A percentile compares a stretch with the other conserved stretches of the same genome.
Conservation (phyloP, 345 rosid genomes). For the Sonneratia caseolaris region DNA sequence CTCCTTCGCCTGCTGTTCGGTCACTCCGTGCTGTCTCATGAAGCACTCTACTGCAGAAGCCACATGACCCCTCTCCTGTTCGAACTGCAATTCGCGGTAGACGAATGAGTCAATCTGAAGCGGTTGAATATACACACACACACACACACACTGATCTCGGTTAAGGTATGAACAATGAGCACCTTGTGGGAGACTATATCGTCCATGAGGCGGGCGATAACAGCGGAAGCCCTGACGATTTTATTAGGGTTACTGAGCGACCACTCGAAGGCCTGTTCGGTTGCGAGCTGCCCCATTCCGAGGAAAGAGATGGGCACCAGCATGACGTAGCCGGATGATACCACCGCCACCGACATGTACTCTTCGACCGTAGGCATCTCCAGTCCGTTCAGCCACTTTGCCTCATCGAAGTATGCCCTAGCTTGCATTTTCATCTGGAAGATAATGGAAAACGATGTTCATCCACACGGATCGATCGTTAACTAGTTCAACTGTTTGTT, state of each 20-base stretch:
- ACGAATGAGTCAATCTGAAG: too few species aligned
- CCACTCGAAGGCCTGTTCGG: slow-evolving; percentile 19
- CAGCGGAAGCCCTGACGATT: slow-evolving; percentile 10
- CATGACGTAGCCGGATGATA: slow-evolving; percentile 7
- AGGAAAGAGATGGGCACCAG: slow-evolving; percentile 14
- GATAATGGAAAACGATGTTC: neutral
- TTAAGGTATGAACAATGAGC: too few species aligned
- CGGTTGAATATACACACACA: too few species aligned
- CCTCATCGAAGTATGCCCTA: slow-evolving; percentile 17
- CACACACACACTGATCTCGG: too few species aligned
- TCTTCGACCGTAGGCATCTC: slow-evolving; percentile 20
- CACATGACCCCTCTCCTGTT: too few species aligned
- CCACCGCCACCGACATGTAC: slow-evolving; percentile 17
- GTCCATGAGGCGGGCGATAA: slow-evolving; percentile 22
- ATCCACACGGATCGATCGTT: too few species aligned
- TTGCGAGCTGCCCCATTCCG: slow-evolving; percentile 21
- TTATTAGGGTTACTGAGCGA: slow-evolving; percentile 3
- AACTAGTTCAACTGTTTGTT: too few species aligned
- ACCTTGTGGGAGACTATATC: slow-evolving; percentile 12
- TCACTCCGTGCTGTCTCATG: too few species aligned
- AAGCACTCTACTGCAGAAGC: too few species aligned
- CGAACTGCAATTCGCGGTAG: too few species aligned
- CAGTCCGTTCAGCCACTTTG: slow-evolving; percentile 17
- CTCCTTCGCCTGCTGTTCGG: too few species aligned
- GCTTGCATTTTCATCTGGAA: slow-evolving; percentile 11